Base-by-base conservation (phyloP, 2,329 filamentous ascomycete genomes). In the Xylaria polymorpha region DNA sequence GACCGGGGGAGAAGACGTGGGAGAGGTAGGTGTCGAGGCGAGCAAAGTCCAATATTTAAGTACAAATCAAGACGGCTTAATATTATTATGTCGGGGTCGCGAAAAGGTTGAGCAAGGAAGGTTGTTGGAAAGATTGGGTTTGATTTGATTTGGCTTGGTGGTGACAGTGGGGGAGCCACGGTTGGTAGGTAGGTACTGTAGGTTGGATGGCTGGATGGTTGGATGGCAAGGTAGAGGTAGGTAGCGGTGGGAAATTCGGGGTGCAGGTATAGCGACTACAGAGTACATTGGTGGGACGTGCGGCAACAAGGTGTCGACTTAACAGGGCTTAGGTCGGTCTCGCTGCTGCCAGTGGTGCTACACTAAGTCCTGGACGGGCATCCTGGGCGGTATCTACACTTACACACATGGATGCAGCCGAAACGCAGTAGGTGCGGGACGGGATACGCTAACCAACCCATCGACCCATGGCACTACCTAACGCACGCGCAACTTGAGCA, bases 311-410 rank as follows among this genome's bases (percentile, higher is more conserved):
- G 59, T 48, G 44, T 29, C 32, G 43, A 50, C 69, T 61, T 25
- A 66, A 71, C 59, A 67, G 64, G 70, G 70, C 68, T 72, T 70
- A 70, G 70, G 58, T 48, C n/a, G 20, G 20, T n/a, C 55, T 58
- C 43, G 37, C 55, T 41, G 20, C 35, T 39, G 35, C 37, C 55
- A 57, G 29, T 39, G 43, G 44, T 32, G 22, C 62, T n/a, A n/a
- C n/a, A n/a, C n/a, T 65, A 56, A 66, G 61, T 63, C 53, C 51
- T 64, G 20, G 44, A n/a, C 48, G 20, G 20, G 32, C 7, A 37
- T 15, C 29, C 18, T 41, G 55, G 14, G 37, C 57, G 22, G 55
- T 43, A 25, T 41, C n/a, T 58, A 35, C 35, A 22, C 20, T 25
- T 37, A 39, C 25, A 67, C 25, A 55, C 59, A 65, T 57, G 59